Conservation (phyloP, 2,329 filamentous ascomycete species). For the Nothopassalora personata region DNA sequence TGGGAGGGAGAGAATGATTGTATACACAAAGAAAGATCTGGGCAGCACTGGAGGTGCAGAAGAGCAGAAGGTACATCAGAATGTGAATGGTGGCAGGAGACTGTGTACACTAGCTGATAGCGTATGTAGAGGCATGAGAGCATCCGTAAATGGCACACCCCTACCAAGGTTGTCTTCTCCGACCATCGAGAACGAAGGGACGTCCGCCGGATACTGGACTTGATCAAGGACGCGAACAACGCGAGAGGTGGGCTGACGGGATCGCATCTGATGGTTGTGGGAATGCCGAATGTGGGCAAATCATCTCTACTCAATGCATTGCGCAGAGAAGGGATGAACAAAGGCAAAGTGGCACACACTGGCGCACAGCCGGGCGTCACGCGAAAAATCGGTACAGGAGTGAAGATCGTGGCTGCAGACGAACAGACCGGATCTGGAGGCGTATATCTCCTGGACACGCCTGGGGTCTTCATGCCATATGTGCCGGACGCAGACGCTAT, state of each 20-base stretch:
- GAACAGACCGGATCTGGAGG: slow-evolving; percentile 47
- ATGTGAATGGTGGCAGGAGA: slow-evolving; percentile 4
- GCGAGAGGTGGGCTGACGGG: slow-evolving; percentile 63
- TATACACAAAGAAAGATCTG: slow-evolving; percentile 88
- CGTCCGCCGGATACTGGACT: slow-evolving; percentile 44
- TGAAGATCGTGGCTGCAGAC: slow-evolving; percentile 67
- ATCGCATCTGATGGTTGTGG: slow-evolving; percentile 80
- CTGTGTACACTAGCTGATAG: slow-evolving; percentile 11
- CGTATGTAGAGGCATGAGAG: slow-evolving; percentile 40
- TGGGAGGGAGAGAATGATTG: slow-evolving; percentile 67
- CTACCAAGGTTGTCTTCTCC: slow-evolving; percentile 50
- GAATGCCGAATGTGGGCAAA: slow-evolving; percentile 98
- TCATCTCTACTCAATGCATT: slow-evolving; percentile 88
- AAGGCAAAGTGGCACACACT: slow-evolving; percentile 70
- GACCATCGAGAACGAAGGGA: slow-evolving; percentile 42
- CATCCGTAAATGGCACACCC: slow-evolving; percentile 51
- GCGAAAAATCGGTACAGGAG: slow-evolving; percentile 68
- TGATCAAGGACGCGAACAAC: slow-evolving; percentile 48
- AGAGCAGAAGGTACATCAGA: slow-evolving; percentile 24
- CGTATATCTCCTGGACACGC: slow-evolving; percentile 85
- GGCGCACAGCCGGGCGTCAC: slow-evolving; percentile 88
- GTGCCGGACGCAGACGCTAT: slow-evolving; percentile 79
- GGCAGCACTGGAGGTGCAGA: slow-evolving; percentile 42
- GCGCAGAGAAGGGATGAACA: slow-evolving; percentile 60
- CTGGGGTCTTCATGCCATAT: slow-evolving; percentile 92